phyloP scores from a whole-genome alignment of 2,329 filamentous ascomycete genomes.

The Aspergillus arachidicola region DNA sequence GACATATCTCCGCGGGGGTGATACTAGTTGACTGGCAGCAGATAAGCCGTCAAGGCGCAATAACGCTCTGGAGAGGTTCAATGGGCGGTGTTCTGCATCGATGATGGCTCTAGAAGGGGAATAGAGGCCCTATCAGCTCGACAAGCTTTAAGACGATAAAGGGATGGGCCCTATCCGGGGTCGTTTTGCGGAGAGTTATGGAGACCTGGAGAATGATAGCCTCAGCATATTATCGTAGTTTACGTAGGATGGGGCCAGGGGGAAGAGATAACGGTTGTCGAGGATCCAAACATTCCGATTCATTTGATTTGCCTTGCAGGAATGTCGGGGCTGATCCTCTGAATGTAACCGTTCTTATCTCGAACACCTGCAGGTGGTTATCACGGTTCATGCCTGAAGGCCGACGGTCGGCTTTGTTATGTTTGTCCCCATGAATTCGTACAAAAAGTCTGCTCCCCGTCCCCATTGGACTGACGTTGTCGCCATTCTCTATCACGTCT shows the following conservation, averaged over 20 bases:
- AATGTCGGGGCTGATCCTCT: not conserved
- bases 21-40: not conserved
- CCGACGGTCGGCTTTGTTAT: conserved; percentile 10
- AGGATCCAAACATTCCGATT: not conserved
- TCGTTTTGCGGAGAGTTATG: not conserved
- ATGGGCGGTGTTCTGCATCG: not conserved
- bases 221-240: conserved; percentile 2
- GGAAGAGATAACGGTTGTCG: not conserved
- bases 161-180: not conserved
- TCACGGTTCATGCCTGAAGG: conserved; percentile 5
- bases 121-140: not conserved
- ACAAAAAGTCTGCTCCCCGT: conserved; percentile 9
- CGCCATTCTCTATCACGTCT: conserved; percentile 25
- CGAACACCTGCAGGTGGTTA: not conserved
- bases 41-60: not conserved
- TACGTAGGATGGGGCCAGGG: not conserved
- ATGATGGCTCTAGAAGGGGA: not conserved
- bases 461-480: conserved; percentile 5
- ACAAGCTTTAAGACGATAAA: not conserved
- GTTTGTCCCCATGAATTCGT: conserved; percentile 4
- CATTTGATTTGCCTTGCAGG: not conserved
- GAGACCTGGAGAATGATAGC: not conserved
- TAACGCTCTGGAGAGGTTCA: not conserved
- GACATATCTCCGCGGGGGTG: not conserved
- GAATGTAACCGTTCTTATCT: conserved; percentile 8